A percentile compares a stretch with the other conserved stretches of the same genome.
Conservation (phyloP, 306 rosid species). For the Chamaecrista fasciculata region DNA sequence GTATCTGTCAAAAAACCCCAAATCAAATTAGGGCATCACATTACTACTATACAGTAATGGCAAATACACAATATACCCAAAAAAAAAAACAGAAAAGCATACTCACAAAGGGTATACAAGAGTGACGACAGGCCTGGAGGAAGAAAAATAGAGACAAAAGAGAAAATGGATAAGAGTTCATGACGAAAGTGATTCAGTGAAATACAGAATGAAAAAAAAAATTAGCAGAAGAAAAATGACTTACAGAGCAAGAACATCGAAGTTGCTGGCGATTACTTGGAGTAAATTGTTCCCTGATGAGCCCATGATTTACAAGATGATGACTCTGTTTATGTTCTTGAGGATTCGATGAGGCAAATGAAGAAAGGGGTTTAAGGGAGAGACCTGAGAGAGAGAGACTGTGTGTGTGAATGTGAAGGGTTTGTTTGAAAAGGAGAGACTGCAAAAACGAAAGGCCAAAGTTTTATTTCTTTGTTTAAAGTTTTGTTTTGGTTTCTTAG, state of each 20-base stretch:
- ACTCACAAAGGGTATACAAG: conserved; percentile 93
- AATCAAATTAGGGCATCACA: background rate
- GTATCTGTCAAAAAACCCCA: conserved; percentile 41
- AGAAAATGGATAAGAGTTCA: background rate
- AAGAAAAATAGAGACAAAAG: background rate
- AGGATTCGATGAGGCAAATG: too few species aligned
- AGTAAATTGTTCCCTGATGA: conserved; percentile 7
- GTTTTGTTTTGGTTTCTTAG: too few species aligned
- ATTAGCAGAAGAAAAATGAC: background rate
- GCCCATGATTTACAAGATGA: background rate
- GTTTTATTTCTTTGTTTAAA: too few species aligned
- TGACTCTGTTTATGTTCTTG: background rate
- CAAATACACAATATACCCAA: background rate
- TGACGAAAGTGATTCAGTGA: background rate
- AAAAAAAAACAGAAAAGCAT: background rate
- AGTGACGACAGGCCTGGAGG: conserved; percentile 74
- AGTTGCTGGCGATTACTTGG: conserved; percentile 4
- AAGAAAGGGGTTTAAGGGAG: background rate
- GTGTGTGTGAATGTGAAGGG: too few species aligned
- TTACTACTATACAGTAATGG: conserved; percentile 13
- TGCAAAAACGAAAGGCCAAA: background rate
- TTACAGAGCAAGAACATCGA: conserved; percentile 8
- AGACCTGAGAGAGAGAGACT: background rate
- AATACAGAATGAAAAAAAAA: background rate
- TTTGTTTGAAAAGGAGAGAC: background rate